Evolutionary conservation across 1,284 basidiomycete genomes (phyloP), one percentile per base, ranked within the genome.

Genomic region (Moniliella sp.): DNA sequence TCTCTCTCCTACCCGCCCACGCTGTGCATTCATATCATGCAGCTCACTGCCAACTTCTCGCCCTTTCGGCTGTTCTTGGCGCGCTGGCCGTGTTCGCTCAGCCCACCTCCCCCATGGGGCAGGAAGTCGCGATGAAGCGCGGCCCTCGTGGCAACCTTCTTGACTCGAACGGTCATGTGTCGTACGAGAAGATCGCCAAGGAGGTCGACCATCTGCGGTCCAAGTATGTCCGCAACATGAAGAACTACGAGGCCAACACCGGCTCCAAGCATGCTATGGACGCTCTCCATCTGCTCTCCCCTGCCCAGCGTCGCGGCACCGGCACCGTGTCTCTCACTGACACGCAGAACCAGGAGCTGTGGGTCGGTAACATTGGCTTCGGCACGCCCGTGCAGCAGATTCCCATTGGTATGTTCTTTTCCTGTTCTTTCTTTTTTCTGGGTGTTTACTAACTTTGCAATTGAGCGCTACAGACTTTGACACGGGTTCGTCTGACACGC

Each of bases 351-450:
- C 28, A 34, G 18, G 40, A 40, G 26, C 47, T 57, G 16, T 59
- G 56, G 56, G 41, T 46, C 23, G 56, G 56, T 23, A 35, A 40
- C 32, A 40, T 54, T 23, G 33, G 44, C 15, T 50, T 37, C 33
- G 56, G 56, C 16, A 50, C 45, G n/a, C 47, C 47, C 11, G 33
- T 37, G 4, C 50, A 55, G 39, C 37, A 31, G 32, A 29, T 35
- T 27, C 32, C 15, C 13, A 42, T 52, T 30, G n/a, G n/a, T n/a
- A n/a, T n/a, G n/a, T n/a, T n/a, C n/a, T n/a, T n/a, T n/a, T n/a
- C n/a, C n/a, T n/a, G n/a, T n/a, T n/a, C n/a, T n/a, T n/a, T 13
- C 8, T 27, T 8, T 27, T 8, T 8, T 4, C 14, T 15, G 14
- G 16, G n/a, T 4, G 4, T 15, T 14, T 16, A 15, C 28, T 12